Evolutionary conservation across 345 rosid species (phyloP).

Genomic region (Moringa oleifera): DNA sequence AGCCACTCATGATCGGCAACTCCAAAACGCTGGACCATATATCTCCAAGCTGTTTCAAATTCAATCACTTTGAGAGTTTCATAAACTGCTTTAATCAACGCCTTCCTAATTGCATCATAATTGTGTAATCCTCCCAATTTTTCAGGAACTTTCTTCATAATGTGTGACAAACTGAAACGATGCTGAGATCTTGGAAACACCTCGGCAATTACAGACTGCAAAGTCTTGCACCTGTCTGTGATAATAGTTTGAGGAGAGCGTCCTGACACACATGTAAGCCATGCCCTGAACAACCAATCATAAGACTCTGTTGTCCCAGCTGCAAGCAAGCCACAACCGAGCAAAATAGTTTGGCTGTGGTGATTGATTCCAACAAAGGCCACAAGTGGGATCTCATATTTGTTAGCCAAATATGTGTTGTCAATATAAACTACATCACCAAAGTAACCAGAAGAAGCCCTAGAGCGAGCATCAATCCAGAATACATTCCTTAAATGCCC

Average conservation of each 20-base stretch:
- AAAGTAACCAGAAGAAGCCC: constrained; percentile 53
- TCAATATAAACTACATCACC: constrained; percentile 52
- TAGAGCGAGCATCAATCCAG: constrained; percentile 58
- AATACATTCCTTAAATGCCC: constrained; percentile 59
- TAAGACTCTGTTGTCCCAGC: constrained; percentile 58
- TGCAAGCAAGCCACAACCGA: constrained; percentile 66
- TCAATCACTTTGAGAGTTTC: constrained; percentile 60
- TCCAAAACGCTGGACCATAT: constrained; percentile 53
- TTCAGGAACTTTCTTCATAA: constrained; percentile 49
- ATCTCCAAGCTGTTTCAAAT: constrained; percentile 70
- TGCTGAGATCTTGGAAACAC: constrained; percentile 59
- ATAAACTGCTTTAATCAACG: constrained; percentile 39
- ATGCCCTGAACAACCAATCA: constrained; percentile 55
- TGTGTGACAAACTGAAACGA: constrained; percentile 39
- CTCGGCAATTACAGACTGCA: constrained; percentile 45
- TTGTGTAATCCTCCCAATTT: constrained; percentile 47
- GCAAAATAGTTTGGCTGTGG: constrained; percentile 53
- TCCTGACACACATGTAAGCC: constrained; percentile 48
- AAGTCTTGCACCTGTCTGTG: constrained; percentile 52
- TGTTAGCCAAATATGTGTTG: constrained; percentile 41
- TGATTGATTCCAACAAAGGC: constrained; percentile 59
- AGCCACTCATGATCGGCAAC: constrained; percentile 62
- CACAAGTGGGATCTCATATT: constrained; percentile 59
- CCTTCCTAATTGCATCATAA: constrained; percentile 49
- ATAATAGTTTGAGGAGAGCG: constrained; percentile 55